Conservation (phyloP, 495 filamentous ascomycete genomes). For the Aspergillus egyptiacus region DNA sequence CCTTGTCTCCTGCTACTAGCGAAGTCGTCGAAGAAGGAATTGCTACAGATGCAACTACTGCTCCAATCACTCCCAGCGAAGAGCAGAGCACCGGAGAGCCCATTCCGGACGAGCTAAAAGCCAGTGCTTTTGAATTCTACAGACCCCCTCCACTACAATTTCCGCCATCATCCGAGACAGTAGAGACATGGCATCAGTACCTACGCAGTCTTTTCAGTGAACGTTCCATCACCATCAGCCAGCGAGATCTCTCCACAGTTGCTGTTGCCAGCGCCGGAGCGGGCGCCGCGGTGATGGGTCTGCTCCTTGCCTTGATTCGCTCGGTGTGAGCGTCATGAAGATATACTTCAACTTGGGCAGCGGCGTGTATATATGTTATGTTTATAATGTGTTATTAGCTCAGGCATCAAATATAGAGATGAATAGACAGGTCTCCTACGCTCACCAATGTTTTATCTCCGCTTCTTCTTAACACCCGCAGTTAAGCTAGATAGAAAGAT, state of each 20-base stretch:
- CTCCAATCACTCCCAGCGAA: slow-evolving; percentile 1
- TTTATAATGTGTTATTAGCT: neutral
- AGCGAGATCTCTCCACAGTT: slow-evolving; percentile 67
- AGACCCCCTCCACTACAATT: slow-evolving; percentile 23
- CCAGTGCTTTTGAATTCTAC: slow-evolving; percentile 17
- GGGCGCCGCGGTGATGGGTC: slow-evolving; percentile 58
- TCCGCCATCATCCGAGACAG: slow-evolving; percentile 17
- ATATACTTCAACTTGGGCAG: too few relatives aligned
- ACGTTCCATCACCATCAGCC: slow-evolving; percentile 56
- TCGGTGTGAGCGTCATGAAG: slow-evolving; percentile 38
- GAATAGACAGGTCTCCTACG: neutral
- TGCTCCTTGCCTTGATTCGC: slow-evolving; percentile 55
- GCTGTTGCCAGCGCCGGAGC: slow-evolving; percentile 67
- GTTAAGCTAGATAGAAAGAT: too few relatives aligned
- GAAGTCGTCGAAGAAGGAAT: neutral
- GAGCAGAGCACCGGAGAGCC: slow-evolving; percentile 2
- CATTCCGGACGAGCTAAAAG: slow-evolving; percentile 1
- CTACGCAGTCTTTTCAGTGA: slow-evolving; percentile 60
- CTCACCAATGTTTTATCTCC: neutral
- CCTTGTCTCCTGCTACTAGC: neutral
- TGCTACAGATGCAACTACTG: neutral
- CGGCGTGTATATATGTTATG: neutral
- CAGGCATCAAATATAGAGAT: neutral
- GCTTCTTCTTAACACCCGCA: too few relatives aligned
- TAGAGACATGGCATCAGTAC: slow-evolving; percentile 46